Base-by-base conservation (phyloP, 2,329 filamentous ascomycete genomes). In the Berkeleyomyces rouxiae region DNA sequence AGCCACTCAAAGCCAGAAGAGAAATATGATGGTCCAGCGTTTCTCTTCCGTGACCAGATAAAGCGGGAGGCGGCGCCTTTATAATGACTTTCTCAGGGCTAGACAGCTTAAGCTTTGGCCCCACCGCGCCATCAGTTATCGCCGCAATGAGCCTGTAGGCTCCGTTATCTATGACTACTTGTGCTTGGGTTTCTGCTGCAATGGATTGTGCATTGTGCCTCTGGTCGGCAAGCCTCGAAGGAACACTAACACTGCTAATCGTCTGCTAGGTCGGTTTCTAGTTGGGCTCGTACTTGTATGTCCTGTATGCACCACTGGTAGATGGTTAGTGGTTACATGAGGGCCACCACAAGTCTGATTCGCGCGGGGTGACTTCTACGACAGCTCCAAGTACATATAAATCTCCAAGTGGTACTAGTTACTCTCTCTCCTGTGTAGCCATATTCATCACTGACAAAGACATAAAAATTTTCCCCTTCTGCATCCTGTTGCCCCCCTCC, bases 71-170 rank as follows among this genome's bases (percentile, higher is more conserved):
- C 31, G 51, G 9, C 51, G 10, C n/a, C 33, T 36, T 39, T 55
- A 55, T 55, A 37, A 55, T 7, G 33, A 39, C 43, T n/a, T 1
- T n/a, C 43, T n/a, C 4, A 46, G 43, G 4, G 7, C 43, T 11
- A 46, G n/a, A n/a, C 16, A 46, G 23, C 51, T 39, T 55, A n/a
- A 55, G 51, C 13, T n/a, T 36, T 13, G 10, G 33, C 51, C 39
- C 33, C 36, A 53, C 58, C 51, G 51, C 58, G 62, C 31, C 51
- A 46, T 55, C 2, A 23, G 23, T 23, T 64, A 61, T 61, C 55
- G 5, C 44, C 37, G 46, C 9, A 60, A 57, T 59, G 23, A 44
- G 39, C 33, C n/a, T 23, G 23, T 23, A 23, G 33, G 43, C 36
- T 44, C 39, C 42, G 36, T 47, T 46, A 47, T 44, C 33, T 44